Percentiles rank a stretch among this genome's conserved stretches.
phyloP scores from a whole-genome alignment of 768 basidiomycete genomes.

The Daedaleopsis sinensis region DNA sequence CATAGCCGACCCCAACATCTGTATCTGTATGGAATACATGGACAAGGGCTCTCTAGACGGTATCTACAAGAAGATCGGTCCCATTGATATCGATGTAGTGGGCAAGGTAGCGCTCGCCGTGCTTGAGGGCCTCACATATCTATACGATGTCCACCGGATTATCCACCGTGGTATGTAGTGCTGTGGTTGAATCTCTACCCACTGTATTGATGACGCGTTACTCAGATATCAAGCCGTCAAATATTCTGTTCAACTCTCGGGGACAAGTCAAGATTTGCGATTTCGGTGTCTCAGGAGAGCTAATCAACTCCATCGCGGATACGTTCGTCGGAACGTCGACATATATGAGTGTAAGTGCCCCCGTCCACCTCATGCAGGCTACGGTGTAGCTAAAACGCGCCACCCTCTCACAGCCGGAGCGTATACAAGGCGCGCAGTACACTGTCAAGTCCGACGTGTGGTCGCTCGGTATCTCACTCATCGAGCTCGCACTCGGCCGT shows the following conservation, averaged over 20 bases:
- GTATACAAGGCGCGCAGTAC: conserved; percentile 98
- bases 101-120: conserved; percentile 95
- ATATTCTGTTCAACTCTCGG: conserved; percentile 91
- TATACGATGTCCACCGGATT: conserved; percentile 97
- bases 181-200: too few species aligned
- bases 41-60: conserved; percentile 93
- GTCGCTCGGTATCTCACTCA: conserved; percentile 96
- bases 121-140: conserved; percentile 91
- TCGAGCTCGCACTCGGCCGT: conserved; percentile 94
- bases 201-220: not conserved
- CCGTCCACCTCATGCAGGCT: not conserved
- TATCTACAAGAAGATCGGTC: conserved; percentile 94
- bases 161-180: conserved; percentile 90
- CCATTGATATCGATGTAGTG: conserved; percentile 91
- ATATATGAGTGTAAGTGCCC: conserved; percentile 91
- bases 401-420: conserved; percentile 75
- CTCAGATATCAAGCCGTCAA: conserved; percentile 97
- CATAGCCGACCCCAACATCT: conserved; percentile 95
- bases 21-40: conserved; percentile 98
- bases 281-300: conserved; percentile 97
- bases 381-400: not conserved
- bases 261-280: conserved; percentile 99
- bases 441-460: conserved; percentile 99
- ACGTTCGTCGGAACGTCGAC: conserved; percentile 99
- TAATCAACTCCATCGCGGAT: conserved; percentile 98